Conservation (phyloP, 768 basidiomycete genomes). For the Xerocomellus chrysenteron region DNA sequence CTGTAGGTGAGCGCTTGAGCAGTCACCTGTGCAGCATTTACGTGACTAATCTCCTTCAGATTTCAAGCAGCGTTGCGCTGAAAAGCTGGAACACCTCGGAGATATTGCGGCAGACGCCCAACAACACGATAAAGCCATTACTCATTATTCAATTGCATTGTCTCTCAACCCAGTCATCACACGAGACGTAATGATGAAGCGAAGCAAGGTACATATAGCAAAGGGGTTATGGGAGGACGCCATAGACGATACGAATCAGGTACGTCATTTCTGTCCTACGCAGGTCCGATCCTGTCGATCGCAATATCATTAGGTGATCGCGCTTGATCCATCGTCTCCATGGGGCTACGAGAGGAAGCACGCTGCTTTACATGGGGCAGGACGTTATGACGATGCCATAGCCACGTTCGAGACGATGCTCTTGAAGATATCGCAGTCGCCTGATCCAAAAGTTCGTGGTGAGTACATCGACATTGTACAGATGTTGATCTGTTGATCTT, state of each 20-base stretch:
- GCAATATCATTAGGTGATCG: background rate
- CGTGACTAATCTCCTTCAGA: background rate
- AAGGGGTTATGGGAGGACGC: background rate
- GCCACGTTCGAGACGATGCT: conserved; percentile 2
- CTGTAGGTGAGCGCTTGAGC: background rate
- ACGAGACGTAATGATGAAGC: background rate
- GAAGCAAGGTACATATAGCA: background rate
- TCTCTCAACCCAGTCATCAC: background rate
- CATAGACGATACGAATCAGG: background rate
- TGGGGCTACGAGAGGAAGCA: background rate
- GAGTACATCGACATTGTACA: background rate
- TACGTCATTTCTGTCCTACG: background rate
- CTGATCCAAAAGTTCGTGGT: background rate
- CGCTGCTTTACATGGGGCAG: background rate
- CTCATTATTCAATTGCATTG: background rate
- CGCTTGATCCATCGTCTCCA: background rate
- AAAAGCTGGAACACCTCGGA: background rate
- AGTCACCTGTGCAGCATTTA: background rate
- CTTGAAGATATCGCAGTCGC: background rate
- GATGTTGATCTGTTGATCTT: background rate
- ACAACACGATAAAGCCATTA: background rate
- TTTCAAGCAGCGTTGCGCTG: background rate
- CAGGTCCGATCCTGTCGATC: background rate
- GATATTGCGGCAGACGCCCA: background rate
- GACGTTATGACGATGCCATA: background rate